Conservation (phyloP, 1,284 basidiomycete species). For the Dichomitus squalens region DNA sequence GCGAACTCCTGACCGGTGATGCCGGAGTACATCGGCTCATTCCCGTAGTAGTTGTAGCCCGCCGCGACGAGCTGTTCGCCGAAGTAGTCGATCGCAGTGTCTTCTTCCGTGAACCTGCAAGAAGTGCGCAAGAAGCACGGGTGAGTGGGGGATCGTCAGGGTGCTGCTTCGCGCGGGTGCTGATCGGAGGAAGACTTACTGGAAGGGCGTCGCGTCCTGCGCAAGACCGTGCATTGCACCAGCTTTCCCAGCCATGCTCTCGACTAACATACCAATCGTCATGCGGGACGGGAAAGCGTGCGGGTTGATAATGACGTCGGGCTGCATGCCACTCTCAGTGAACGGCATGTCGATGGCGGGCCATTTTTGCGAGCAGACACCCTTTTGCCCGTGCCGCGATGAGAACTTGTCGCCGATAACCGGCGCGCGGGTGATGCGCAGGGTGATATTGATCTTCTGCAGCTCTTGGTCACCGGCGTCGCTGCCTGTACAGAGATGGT, state of each 20-base stretch:
- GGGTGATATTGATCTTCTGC: conserved; percentile 93
- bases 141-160: no score
- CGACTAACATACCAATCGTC: conserved; percentile 99
- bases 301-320: conserved; percentile 99
- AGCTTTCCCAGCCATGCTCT: conserved; percentile 98
- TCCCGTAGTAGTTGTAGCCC: conserved; percentile 99
- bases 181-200: conserved; percentile 50
- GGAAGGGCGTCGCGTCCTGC: conserved; percentile 98
- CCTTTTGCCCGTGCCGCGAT: conserved; percentile 98
- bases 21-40: conserved; percentile 99
- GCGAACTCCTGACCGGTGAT: conserved; percentile 98
- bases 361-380: conserved; percentile 99
- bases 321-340: conserved; percentile 98
- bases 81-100: conserved; percentile 96
- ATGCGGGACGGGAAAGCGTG: conserved; percentile 99
- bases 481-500: conserved; percentile 51
- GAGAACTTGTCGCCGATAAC: conserved; percentile 99
- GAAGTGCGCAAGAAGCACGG: background rate
- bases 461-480: conserved; percentile 88
- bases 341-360: conserved; percentile 99
- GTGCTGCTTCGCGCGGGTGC: background rate
- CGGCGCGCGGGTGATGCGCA: conserved; percentile 93
- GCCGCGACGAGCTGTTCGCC: conserved; percentile 93
- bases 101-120: conserved; percentile 88
- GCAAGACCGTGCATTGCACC: conserved; percentile 98